Conservation (phyloP, 306 rosid species). For the Lathyrus sativus region DNA sequence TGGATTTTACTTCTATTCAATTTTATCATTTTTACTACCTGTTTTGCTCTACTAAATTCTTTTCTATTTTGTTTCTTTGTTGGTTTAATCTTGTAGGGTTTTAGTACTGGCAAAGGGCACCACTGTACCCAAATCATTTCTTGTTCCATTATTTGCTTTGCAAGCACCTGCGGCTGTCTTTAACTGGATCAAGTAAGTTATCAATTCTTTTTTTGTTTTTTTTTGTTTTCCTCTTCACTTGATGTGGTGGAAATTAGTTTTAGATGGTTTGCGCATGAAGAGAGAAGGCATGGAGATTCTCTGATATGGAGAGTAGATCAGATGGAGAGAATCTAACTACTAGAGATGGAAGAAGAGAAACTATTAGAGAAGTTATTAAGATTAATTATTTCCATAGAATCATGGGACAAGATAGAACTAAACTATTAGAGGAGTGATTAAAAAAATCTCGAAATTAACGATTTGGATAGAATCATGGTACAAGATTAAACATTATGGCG, state of each 20-base stretch:
- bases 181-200: conserved; percentile 75
- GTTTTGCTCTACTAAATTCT: neutral
- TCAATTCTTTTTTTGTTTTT: conserved; percentile 7
- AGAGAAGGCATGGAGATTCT: too few relatives aligned
- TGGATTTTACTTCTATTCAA: neutral
- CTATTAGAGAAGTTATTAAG: too few relatives aligned
- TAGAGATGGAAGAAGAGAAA: too few relatives aligned
- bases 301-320: too few relatives aligned
- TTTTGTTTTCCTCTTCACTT: conserved; percentile 12
- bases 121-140: conserved; percentile 67
- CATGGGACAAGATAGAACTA: too few relatives aligned
- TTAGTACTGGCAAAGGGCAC: conserved; percentile 76
- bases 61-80: neutral
- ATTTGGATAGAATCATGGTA: too few relatives aligned
- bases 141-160: conserved; percentile 77
- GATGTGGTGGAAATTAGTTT: neutral
- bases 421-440: too few relatives aligned
- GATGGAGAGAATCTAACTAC: too few relatives aligned
- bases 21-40: neutral
- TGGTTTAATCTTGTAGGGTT: conserved; percentile 50
- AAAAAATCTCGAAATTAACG: too few relatives aligned
- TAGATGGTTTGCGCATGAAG: too few relatives aligned
- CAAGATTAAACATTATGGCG: too few relatives aligned
- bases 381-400: too few relatives aligned
- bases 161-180: conserved; percentile 77